Evolutionary conservation across 257 asterid species (phyloP), one percentile per base, ranked within the genome.

Genomic region (Lantana camara): DNA sequence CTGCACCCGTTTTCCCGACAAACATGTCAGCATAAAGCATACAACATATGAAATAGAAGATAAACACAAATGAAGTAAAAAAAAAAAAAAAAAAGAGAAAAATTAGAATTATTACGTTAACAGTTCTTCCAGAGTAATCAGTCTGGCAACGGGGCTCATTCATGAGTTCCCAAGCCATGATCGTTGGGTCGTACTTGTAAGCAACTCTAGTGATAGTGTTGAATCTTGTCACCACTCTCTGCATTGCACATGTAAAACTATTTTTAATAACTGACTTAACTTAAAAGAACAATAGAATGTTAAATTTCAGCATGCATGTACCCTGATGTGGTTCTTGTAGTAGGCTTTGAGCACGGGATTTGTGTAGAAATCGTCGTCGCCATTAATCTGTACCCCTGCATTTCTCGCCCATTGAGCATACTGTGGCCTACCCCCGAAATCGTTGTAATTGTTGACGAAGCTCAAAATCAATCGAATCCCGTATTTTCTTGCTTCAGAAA

Each of bases 121-220:
- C n/a, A 1, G 84, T 85, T 72, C 49, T 75, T 45, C 97, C 97
- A 7, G 97, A 85, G 63, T 71, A 78, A 65, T 90, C 97, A 11
- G 64, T 69, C 45, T 82, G 73, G 73, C 96, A 85, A 17, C 97
- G 97, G 23, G 97, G 97, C 75, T 90, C 97, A 32, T 90, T 87
- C 44, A 90, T 90, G 67, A 90, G 95, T 65, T 90, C 97, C 97
- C 97, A 90, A 5, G 95, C 95, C 97, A 90, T 90, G 69, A 90
- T 87, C 1, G 84, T 83, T 3, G 97, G 76, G 1, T 90, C 97
- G 22, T 90, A 91, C 59, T 7, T 73, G 73, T 87, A 90, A 2
- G 77, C 70, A 9, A 66, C 61, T 58, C 74, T 53, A 4, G 82
- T 85, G 0, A 85, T 70, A 15, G 87, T 81, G 77, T 87, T 90